Conservation (phyloP, 331 rosid species). For the Spiraea crenata region DNA sequence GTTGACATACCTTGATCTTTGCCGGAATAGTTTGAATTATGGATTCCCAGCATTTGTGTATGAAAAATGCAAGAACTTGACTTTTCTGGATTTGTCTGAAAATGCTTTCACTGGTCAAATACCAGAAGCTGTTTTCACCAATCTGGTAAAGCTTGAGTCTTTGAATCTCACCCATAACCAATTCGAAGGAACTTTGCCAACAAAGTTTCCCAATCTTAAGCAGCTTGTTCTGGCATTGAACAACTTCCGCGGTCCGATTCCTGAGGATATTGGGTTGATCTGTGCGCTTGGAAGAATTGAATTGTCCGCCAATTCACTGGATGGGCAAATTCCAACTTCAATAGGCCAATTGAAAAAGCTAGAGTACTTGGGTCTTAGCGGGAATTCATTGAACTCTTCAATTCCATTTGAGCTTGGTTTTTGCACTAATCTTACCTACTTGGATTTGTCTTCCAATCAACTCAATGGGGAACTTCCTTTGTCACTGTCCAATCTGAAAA, state of each 20-base stretch:
- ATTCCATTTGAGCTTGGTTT: constrained; percentile 61
- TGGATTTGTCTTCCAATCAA: constrained; percentile 47
- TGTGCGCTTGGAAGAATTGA: too few species aligned
- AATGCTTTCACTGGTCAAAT: constrained; percentile 31
- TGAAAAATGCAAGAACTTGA: constrained; percentile 39
- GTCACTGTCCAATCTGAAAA: constrained; percentile 44
- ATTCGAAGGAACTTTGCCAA: constrained; percentile 43
- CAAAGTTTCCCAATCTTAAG: constrained; percentile 51
- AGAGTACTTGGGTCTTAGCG: constrained; percentile 24
- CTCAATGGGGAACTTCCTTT: constrained; percentile 52
- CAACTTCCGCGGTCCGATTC: too few species aligned
- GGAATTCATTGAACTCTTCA: constrained; percentile 36
- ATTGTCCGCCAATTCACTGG: too few species aligned
- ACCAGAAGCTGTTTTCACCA: constrained; percentile 44
- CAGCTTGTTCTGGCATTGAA: constrained; percentile 35
- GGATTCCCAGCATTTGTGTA: constrained; percentile 56
- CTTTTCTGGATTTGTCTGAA: constrained; percentile 44
- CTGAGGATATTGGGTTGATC: too few species aligned
- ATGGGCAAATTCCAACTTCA: not conserved
- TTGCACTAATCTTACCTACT: constrained; percentile 45
- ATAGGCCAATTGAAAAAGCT: constrained; percentile 38
- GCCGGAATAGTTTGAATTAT: constrained; percentile 12
- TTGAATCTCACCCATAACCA: constrained; percentile 47
- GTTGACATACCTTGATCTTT: constrained; percentile 44
- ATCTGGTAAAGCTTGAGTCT: constrained; percentile 50